Evolutionary conservation across 441 rosid species (phyloP), one percentile per base, ranked within the genome.

Genomic region (Eruca vesicaria): DNA sequence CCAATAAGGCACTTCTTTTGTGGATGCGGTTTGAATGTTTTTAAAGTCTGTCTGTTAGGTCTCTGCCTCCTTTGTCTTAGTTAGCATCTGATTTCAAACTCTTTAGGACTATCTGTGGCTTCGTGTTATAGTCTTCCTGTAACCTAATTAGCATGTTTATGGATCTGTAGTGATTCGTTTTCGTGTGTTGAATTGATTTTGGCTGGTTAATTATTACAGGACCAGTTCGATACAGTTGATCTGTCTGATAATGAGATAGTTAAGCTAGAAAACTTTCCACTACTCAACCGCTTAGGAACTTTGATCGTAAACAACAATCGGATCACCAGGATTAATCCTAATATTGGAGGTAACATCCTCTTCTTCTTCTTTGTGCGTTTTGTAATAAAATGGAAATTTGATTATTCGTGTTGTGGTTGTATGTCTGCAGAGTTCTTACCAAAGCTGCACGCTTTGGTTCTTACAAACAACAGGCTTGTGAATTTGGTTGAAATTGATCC

Each of bases 401-500:
- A 3, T 28, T 28, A 23, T n/a, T 18, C 3, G 3, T 41, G 2
- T 20, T n/a, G 6, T 78, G 74, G 11, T 59, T 72, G 14, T 53
- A 12, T 3, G 67, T 66, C 41, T 74, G 82, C 88, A 96, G 99
- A 93, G 80, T 91, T 84, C 81, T 82, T 93, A 83, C 98, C 97
- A 4, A 96, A 91, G 80, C 80, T 96, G 68, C 99, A 93, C 80
- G 68, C 97, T 1, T 82, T 96, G 78, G 84, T 96, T 77, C 92
- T 96, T 21, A 91, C 97, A 60, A 96, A 96, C 79, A 96, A 96
- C 79, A 87, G 98, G 86, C 93, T 96, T 68, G 97, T 96, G 82
- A 96, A 96, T 87, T 86, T 96, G 86, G 94, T 82, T 64, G 99
- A 96, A 84, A 93, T 96, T 65, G 99, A 96, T 80, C 98, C 99